Conservation (phyloP, 345 rosid species). For the Arabis alpina region DNA sequence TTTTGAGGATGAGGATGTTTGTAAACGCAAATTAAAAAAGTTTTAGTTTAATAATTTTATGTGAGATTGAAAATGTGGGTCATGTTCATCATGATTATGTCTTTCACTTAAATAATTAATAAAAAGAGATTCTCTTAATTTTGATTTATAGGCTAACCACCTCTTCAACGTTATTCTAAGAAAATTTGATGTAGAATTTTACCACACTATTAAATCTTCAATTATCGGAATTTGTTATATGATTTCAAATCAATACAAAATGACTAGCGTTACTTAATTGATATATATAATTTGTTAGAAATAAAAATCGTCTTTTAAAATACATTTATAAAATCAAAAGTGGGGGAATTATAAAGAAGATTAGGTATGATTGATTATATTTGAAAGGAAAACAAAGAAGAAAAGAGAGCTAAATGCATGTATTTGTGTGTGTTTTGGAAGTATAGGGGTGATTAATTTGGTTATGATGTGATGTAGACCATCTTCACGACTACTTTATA, state of each 20-base stretch:
- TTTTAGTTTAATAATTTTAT: slow-evolving; percentile 5
- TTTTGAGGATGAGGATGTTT: slow-evolving; percentile 38
- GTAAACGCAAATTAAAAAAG: slow-evolving; percentile 15
- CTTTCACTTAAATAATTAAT: slow-evolving; percentile 15
- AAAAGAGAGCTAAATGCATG: slow-evolving; percentile 50
- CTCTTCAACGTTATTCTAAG: slow-evolving; percentile 7
- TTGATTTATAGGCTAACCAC: not conserved
- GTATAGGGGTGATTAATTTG: slow-evolving; percentile 48
- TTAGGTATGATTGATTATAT: slow-evolving; percentile 46
- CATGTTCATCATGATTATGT: slow-evolving; percentile 58
- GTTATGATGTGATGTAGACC: slow-evolving; percentile 46
- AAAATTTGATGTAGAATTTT: too few species aligned
- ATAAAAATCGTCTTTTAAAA: not conserved
- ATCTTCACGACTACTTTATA: slow-evolving; percentile 37
- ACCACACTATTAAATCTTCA: too few species aligned
- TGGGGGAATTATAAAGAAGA: slow-evolving; percentile 26
- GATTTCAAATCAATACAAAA: not conserved
- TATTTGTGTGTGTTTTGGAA: slow-evolving; percentile 42
- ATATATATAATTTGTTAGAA: not conserved
- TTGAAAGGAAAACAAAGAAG: slow-evolving; percentile 5
- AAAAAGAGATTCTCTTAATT: not conserved
- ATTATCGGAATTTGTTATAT: not conserved
- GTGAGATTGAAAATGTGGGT: slow-evolving; percentile 16
- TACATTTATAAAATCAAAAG: slow-evolving; percentile 19
- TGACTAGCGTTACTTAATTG: not conserved